These are phyloP conservation scores for Taiozyma onychis DNA, from an alignment of 1,139 yeast species.

Conservation along the genomic window DNA sequence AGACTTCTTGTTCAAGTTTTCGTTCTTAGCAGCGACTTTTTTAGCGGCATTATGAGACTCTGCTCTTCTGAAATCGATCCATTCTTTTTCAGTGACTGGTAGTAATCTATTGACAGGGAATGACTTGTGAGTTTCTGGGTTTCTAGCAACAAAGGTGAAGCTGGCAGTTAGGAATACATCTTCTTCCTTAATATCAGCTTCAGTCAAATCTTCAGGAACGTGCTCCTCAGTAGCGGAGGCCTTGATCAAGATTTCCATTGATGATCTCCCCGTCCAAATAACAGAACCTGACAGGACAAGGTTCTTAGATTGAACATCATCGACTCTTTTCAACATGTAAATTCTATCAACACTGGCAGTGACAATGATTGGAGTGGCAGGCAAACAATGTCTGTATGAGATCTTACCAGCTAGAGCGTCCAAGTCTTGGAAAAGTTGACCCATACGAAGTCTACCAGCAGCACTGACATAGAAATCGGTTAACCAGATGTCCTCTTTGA, in stretches of 20 bases:
- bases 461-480: conserved; percentile 88
- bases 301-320: conserved; percentile 68
- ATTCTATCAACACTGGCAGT: conserved; percentile 93
- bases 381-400: conserved; percentile 80
- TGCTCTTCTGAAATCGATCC: conserved; percentile 82
- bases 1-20: conserved; percentile 50
- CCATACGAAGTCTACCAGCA: conserved; percentile 82
- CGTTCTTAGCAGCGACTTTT: conserved; percentile 66
- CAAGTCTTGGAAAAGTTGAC: conserved; percentile 86
- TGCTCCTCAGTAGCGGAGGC: conserved; percentile 69
- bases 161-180: conserved; percentile 75
- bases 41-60: conserved; percentile 85
- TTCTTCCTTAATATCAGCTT: conserved; percentile 37
- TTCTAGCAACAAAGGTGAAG: conserved; percentile 92
- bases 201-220: conserved; percentile 35
- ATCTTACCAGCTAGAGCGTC: conserved; percentile 88
- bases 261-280: conserved; percentile 90
- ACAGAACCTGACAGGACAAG: conserved; percentile 83
- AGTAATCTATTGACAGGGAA: conserved; percentile 78
- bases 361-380: conserved; percentile 89
- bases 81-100: conserved; percentile 68
- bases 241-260: conserved; percentile 91
- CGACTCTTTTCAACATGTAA: conserved; percentile 80
- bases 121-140: conserved; percentile 82
- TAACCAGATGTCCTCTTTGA: conserved; percentile 76